Evolutionary conservation across 768 basidiomycete species (phyloP), one percentile per base, ranked within the genome.

Genomic region (Pleurotus giganteus): DNA sequence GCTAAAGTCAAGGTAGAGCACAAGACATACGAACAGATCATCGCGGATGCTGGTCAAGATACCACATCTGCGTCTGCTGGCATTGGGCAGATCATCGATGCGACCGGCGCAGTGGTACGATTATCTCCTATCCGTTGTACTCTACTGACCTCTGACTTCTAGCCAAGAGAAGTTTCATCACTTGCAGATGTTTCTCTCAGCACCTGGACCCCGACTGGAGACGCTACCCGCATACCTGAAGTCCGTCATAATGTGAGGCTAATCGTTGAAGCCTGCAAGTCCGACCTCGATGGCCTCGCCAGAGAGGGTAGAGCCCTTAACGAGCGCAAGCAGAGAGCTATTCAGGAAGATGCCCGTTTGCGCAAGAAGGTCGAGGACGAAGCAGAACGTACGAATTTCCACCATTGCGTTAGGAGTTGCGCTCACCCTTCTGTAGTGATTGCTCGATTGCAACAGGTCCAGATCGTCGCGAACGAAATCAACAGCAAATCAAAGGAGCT

Each of bases 11-110:
- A 84, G 70, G 74, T 94, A 29, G 86, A 93, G 66, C 94, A 98
- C 74, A 97, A 96, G 78, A 94, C 94, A 0, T 99, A 98, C 66
- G 97, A 99, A 69, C 84, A 99, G 70, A 91, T 98, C 52, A 68
- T 99, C 49, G 88, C 91, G 2, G 94, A 96, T 66, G 86, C 91
- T 21, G 91, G 88, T 0, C 77, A 84, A 57, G 82, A 86, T 31
- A 37, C 49, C 6, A 26, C 34, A 19, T 68, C 73, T 0, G 62
- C 77, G 6, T 61, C 72, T 2, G 63, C 82, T 2, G 83, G 85
- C 5, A 67, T 94, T 45, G 97, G 94, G 2, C 84, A 88, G 63
- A 94, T 99, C 34, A 91, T 98, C 55, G 97, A 99, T 70, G 92
- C 95, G 15, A 89, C 93, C 17, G 94, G 97, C 24, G 90, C 91